A percentile compares a stretch with the other conserved stretches of the same genome.
Conservation (phyloP, 306 rosid species). For the Quercus robur region DNA sequence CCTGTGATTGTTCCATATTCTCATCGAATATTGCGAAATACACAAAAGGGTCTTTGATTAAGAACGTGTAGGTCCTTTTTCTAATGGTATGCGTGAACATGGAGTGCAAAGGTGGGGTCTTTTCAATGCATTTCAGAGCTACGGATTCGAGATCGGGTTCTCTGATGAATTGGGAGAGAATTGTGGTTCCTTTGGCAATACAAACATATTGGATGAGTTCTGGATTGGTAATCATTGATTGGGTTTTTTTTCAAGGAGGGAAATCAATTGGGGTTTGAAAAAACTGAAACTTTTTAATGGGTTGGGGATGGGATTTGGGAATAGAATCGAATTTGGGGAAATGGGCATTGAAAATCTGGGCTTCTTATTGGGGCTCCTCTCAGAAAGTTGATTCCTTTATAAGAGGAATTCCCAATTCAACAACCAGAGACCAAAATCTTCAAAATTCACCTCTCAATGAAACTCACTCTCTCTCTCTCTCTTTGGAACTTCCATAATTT, state of each 20-base stretch:
- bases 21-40: conserved; percentile 62
- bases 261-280: background rate
- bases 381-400: background rate
- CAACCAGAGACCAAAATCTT: background rate
- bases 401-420: background rate
- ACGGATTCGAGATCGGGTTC: conserved; percentile 50
- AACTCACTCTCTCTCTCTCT: background rate
- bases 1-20: conserved; percentile 44
- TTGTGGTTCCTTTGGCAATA: conserved; percentile 62
- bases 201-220: conserved; percentile 58
- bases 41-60: conserved; percentile 47
- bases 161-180: conserved; percentile 52
- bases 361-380: background rate
- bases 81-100: conserved; percentile 60
- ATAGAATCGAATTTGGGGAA: background rate
- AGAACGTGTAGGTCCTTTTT: conserved; percentile 51
- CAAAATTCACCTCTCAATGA: background rate
- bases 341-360: conserved; percentile 9
- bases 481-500: no score
- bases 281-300: background rate
- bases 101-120: conserved; percentile 61
- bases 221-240: conserved; percentile 57
- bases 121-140: conserved; percentile 60
- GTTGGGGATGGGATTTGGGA: background rate
- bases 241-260: background rate